Evolutionary conservation across 129 eudicot species (phyloP).

Genomic region (Scalesia atractyloides): DNA sequence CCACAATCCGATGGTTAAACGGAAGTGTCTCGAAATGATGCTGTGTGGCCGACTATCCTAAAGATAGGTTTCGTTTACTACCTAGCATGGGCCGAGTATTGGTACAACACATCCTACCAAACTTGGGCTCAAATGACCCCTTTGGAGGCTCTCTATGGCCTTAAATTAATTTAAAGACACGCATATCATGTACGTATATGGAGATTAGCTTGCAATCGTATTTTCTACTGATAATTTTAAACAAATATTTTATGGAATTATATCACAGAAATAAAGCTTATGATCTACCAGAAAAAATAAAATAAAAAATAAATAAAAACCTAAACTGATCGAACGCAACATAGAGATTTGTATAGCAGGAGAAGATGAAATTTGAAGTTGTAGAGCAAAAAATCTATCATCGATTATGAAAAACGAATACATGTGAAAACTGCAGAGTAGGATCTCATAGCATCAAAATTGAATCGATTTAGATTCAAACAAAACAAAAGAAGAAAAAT

Average conservation of each 20-base stretch:
- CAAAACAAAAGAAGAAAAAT: neutral
- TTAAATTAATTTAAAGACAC: too few species aligned
- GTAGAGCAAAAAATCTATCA: neutral
- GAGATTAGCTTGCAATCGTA: too few species aligned
- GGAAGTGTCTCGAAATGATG: too few species aligned
- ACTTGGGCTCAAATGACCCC: too few species aligned
- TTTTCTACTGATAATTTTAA: too few species aligned
- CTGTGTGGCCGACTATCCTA: too few species aligned
- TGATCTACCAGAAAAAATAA: neutral
- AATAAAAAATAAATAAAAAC: neutral
- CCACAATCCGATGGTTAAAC: too few species aligned
- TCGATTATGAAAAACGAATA: neutral
- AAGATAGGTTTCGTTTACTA: too few species aligned
- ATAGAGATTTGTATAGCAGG: neutral
- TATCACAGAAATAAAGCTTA: neutral
- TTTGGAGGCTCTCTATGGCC: too few species aligned
- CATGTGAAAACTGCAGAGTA: neutral
- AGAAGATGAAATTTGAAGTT: neutral
- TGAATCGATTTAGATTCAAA: neutral
- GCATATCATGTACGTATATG: too few species aligned
- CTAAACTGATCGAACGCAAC: neutral
- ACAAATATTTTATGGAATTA: neutral
- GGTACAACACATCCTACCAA: too few species aligned
- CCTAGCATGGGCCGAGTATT: too few species aligned
- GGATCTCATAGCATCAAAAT: neutral